Conservation (phyloP, 371 early-diverging fungal species). For the Basidiobolus meristosporus region DNA sequence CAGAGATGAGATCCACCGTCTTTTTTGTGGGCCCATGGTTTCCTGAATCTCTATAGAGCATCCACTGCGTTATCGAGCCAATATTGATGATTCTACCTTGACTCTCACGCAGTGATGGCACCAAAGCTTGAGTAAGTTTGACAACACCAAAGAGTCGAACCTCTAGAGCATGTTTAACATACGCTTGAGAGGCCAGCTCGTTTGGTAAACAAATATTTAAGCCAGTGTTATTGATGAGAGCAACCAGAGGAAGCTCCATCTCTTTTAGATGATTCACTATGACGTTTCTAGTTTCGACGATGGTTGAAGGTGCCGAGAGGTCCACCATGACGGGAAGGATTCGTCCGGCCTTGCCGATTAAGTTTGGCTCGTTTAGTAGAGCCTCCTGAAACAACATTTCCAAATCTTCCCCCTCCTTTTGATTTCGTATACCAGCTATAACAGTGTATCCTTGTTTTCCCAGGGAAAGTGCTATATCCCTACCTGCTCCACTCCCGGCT, state of each 20-base stretch:
- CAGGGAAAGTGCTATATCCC: background rate
- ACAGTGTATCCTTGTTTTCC: background rate
- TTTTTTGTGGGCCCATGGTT: background rate
- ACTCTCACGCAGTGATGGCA: background rate
- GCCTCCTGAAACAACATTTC: background rate
- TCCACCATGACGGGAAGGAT: background rate
- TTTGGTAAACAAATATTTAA: background rate
- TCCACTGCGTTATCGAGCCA: background rate
- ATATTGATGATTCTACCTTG: background rate
- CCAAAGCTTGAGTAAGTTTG: background rate
- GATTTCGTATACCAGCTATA: background rate
- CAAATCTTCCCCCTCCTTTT: background rate
- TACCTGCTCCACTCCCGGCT: background rate
- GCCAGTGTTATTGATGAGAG: background rate
- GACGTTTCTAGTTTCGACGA: background rate
- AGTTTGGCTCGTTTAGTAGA: background rate
- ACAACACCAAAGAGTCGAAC: background rate
- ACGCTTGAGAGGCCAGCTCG: background rate
- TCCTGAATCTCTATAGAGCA: background rate
- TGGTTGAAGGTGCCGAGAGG: background rate
- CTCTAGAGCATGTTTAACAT: background rate
- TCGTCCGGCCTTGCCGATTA: background rate
- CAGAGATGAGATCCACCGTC: background rate
- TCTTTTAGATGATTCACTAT: background rate
- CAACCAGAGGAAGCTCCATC: background rate